These are phyloP conservation scores for Akebia trifoliata DNA, from an alignment of 164 flowering plant species.

Conservation along the genomic window DNA sequence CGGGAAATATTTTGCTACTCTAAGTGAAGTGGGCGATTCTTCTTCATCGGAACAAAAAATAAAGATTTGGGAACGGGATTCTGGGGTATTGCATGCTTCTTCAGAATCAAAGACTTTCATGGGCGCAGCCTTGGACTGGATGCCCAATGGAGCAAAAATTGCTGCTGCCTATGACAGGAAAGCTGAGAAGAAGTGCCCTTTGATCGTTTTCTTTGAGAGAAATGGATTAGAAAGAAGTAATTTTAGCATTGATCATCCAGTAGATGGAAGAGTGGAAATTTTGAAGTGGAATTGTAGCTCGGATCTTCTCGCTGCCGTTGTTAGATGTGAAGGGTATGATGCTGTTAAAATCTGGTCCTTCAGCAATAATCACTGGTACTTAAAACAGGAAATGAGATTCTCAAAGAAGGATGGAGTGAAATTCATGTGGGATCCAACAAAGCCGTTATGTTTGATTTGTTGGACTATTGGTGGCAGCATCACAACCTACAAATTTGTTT, in stretches of 20 bases:
- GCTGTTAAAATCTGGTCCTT: slow-evolving; percentile 77
- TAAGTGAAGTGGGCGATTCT: slow-evolving; percentile 32
- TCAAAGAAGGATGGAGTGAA: slow-evolving; percentile 48
- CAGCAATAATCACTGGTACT: slow-evolving; percentile 92
- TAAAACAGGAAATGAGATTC: slow-evolving; percentile 80
- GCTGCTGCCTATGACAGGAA: slow-evolving; percentile 63
- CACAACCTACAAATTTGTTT: slow-evolving; percentile 51
- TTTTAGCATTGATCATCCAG: slow-evolving; percentile 49
- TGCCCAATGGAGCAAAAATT: slow-evolving; percentile 92
- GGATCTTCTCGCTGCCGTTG: slow-evolving; percentile 81
- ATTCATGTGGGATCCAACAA: slow-evolving; percentile 80
- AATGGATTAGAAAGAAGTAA: slow-evolving; percentile 89
- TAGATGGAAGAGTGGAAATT: slow-evolving; percentile 44
- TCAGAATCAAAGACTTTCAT: slow-evolving; percentile 64
- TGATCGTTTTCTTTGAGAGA: slow-evolving; percentile 73
- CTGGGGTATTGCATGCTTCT: slow-evolving; percentile 66
- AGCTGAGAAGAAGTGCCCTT: slow-evolving; percentile 48
- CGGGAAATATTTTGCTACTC: slow-evolving; percentile 84
- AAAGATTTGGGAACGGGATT: slow-evolving; percentile 89
- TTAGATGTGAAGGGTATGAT: slow-evolving; percentile 56
- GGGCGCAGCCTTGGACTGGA: slow-evolving; percentile 78
- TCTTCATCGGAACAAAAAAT: slow-evolving; percentile 42
- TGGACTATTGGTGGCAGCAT: slow-evolving; percentile 74
- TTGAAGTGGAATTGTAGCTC: slow-evolving; percentile 87
- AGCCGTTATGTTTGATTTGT: slow-evolving; percentile 61